Conservation (phyloP, 2,329 filamentous ascomycete genomes). For the Fusarium goolgardi region DNA sequence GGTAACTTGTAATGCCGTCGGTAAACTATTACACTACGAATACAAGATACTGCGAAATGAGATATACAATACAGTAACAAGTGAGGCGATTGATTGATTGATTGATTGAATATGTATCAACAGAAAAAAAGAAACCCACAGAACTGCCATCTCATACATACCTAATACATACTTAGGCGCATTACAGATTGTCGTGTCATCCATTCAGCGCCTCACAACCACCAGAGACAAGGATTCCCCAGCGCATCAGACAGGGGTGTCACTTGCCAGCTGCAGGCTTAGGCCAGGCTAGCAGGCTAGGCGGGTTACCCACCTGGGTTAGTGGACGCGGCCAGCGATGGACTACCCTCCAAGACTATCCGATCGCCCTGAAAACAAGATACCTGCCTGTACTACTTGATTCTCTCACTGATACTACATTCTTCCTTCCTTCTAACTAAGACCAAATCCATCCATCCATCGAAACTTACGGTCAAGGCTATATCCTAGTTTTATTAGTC, state of each 20-base stretch:
- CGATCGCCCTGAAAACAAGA: conserved; percentile 32
- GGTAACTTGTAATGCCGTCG: neutral
- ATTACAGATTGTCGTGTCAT: conserved; percentile 37
- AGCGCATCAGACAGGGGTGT: conserved; percentile 26
- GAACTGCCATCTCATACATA: conserved; percentile 17
- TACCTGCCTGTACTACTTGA: neutral
- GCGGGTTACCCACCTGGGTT: neutral
- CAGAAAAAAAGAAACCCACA: neutral
- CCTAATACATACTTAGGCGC: neutral
- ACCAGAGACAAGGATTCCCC: conserved; percentile 47
- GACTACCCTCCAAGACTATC: conserved; percentile 5
- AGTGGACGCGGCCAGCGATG: conserved; percentile 3
- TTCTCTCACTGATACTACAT: neutral
- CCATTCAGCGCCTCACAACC: conserved; percentile 33
- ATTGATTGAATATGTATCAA: neutral
- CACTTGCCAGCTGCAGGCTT: conserved; percentile 2
- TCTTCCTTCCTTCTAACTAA: neutral
- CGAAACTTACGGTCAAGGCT: conserved; percentile 37
- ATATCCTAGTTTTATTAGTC: neutral
- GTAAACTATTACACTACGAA: neutral
- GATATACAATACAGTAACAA: neutral
- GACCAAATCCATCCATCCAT: neutral
- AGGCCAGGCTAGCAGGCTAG: neutral
- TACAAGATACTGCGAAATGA: too few species aligned
- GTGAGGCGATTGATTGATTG: conserved; percentile 15